Conservation (phyloP, 2,329 filamentous ascomycete species). For the Exophiala spinifera region DNA sequence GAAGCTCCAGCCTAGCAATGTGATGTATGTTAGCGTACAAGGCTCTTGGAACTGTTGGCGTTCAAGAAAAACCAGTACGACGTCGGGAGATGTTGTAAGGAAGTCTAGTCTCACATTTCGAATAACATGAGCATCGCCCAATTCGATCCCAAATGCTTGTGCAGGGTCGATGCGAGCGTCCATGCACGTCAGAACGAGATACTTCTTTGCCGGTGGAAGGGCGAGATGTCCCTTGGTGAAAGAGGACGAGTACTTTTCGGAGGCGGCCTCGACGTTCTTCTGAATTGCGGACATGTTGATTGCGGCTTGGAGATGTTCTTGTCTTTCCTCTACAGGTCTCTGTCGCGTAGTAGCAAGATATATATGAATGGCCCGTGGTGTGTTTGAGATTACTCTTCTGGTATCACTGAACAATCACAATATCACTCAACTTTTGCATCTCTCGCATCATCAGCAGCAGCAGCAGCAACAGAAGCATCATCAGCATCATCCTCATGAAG, state of each 20-base stretch:
- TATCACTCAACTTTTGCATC: too few relatives aligned
- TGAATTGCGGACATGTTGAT: slow-evolving; percentile 47
- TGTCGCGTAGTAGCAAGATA: not conserved
- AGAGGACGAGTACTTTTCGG: slow-evolving; percentile 54
- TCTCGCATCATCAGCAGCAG: not conserved
- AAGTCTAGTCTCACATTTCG: slow-evolving; percentile 51
- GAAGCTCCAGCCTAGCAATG: slow-evolving; percentile 56
- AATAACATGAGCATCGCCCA: slow-evolving; percentile 76
- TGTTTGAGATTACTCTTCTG: too few relatives aligned
- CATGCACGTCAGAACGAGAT: slow-evolving; percentile 75
- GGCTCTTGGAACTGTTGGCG: too few relatives aligned
- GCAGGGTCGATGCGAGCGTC: slow-evolving; percentile 70
- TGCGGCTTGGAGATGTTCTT: not conserved
- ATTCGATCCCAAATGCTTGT: slow-evolving; percentile 64
- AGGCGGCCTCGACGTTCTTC: slow-evolving; percentile 55
- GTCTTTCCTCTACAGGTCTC: not conserved
- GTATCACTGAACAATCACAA: too few relatives aligned
- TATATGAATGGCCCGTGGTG: not conserved
- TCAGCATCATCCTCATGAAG: too few relatives aligned
- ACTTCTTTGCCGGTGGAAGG: slow-evolving; percentile 67
- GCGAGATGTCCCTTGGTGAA: slow-evolving; percentile 67
- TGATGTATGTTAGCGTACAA: not conserved
- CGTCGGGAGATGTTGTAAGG: not conserved
- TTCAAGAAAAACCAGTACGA: not conserved
- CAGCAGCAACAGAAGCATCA: too few relatives aligned